Evolutionary conservation across 495 filamentous ascomycete genomes (phyloP).

Genomic region (Apodospora peruviana): DNA sequence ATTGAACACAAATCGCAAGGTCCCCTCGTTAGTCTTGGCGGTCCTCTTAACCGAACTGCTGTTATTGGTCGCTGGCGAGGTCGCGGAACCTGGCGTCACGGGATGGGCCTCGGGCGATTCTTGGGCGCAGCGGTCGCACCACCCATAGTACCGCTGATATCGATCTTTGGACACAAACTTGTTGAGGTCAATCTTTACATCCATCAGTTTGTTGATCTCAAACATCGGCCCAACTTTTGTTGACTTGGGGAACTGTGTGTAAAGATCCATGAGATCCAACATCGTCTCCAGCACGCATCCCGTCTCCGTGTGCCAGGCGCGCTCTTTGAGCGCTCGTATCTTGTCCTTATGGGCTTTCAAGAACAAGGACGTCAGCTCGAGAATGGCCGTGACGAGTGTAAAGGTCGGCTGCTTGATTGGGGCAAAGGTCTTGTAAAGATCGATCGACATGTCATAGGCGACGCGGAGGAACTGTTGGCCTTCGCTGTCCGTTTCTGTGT

Average conservation of each 20-base stretch:
- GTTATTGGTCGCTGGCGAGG: slow-evolving; percentile 33
- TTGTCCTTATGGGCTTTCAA: slow-evolving; percentile 43
- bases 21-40: slow-evolving; percentile 62
- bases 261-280: slow-evolving; percentile 81
- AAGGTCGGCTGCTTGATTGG: slow-evolving; percentile 81
- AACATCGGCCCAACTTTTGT: slow-evolving; percentile 69
- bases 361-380: slow-evolving; percentile 73
- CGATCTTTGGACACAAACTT: slow-evolving; percentile 50
- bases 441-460: slow-evolving; percentile 76
- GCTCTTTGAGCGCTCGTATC: slow-evolving; percentile 25
- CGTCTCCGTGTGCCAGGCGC: slow-evolving; percentile 55
- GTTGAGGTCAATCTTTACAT: slow-evolving; percentile 80
- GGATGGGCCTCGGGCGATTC: slow-evolving; percentile 25
- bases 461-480: slow-evolving; percentile 47
- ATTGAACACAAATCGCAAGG: slow-evolving; percentile 88
- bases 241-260: slow-evolving; percentile 64
- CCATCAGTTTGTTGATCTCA: slow-evolving; percentile 69
- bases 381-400: slow-evolving; percentile 72
- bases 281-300: slow-evolving; percentile 78
- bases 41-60: slow-evolving; percentile 36
- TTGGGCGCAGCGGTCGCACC: slow-evolving; percentile 38
- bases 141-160: slow-evolving; percentile 32
- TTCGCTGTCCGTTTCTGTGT: slow-evolving; percentile 2
- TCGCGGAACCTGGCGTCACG: slow-evolving; percentile 28
- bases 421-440: slow-evolving; percentile 87